Conservation (phyloP, 306 rosid species). For the Pachyrhizus erosus region DNA sequence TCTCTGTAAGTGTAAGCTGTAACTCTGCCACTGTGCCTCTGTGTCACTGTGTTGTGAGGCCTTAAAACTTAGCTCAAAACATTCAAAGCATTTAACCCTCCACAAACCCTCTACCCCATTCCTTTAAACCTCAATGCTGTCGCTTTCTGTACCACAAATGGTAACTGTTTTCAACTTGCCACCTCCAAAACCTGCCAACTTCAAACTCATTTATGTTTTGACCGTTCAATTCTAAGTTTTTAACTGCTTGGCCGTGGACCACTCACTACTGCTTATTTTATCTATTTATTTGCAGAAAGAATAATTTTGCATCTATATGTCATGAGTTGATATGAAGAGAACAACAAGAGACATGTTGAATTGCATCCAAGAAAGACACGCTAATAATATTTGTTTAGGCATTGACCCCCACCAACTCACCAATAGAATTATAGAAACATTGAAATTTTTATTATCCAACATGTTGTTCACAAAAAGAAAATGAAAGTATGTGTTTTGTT, state of each 20-base stretch:
- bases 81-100: constrained; percentile 49
- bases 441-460: background rate
- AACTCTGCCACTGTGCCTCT: constrained; percentile 47
- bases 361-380: background rate
- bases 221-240: background rate
- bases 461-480: constrained; percentile 12
- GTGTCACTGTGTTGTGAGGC: constrained; percentile 40
- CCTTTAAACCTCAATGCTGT: constrained; percentile 49
- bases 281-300: background rate
- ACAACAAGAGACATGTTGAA: background rate
- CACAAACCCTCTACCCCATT: constrained; percentile 33
- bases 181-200: constrained; percentile 36
- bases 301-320: background rate
- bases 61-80: constrained; percentile 41
- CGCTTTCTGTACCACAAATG: constrained; percentile 54
- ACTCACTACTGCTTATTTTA: background rate
- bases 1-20: constrained; percentile 53
- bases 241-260: constrained; percentile 14
- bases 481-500: constrained; percentile 13
- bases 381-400: background rate
- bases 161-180: constrained; percentile 40
- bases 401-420: background rate
- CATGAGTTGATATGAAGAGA: constrained; percentile 16
- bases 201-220: constrained; percentile 35
- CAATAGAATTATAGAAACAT: constrained; percentile 6